Conservation (phyloP, 208 protist species). For the Phytomonas sp. region DNA sequence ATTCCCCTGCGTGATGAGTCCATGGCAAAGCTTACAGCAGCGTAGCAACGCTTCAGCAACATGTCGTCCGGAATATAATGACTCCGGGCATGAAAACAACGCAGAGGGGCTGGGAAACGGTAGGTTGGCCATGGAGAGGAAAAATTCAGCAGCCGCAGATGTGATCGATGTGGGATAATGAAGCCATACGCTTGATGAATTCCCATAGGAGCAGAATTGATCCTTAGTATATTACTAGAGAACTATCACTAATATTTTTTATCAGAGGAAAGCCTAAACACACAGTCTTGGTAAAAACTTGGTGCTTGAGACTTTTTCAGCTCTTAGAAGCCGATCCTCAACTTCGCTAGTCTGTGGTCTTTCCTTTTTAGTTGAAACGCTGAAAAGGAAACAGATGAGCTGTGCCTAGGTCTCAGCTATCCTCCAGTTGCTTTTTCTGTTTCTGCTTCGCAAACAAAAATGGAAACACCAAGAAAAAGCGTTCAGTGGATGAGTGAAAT, state of each 20-base stretch:
- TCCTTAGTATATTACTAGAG: not conserved
- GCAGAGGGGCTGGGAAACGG: not conserved
- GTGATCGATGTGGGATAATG: not conserved
- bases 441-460: no score
- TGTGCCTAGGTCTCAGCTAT: no score
- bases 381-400: no score
- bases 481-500: no score
- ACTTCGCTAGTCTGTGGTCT: no score
- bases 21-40: not conserved
- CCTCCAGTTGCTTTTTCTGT: no score
- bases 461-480: no score
- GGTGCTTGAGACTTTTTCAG: no score
- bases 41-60: not conserved
- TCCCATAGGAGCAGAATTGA: not conserved
- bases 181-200: not conserved
- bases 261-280: no score
- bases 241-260: not conserved
- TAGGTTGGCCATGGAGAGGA: not conserved
- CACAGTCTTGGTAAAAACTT: no score
- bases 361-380: no score
- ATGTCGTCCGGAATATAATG: not conserved
- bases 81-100: not conserved
- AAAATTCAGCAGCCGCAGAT: not conserved
- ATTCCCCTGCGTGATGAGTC: not conserved
- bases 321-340: no score